A percentile compares a stretch with the other conserved stretches of the same genome.
These are phyloP conservation scores for Epichloe coenophiala DNA, from an alignment of 2,329 filamentous ascomycete genomes.

Conservation along the genomic window DNA sequence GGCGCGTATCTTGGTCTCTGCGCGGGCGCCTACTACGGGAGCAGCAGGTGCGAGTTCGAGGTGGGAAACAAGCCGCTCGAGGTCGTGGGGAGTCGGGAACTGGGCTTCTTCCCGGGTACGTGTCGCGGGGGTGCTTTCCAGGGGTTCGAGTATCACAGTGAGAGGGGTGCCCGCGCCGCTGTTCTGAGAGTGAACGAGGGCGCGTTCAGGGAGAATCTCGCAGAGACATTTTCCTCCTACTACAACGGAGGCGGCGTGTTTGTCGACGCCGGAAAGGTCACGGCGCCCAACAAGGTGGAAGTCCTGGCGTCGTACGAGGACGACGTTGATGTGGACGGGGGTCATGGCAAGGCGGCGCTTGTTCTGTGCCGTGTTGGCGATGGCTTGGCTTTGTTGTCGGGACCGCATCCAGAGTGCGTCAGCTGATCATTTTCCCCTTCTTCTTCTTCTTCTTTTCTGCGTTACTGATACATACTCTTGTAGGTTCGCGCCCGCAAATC, in stretches of 20 bases:
- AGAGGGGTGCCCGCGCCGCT: conserved; percentile 66
- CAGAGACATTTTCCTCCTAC: conserved; percentile 59
- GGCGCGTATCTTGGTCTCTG: conserved; percentile 85
- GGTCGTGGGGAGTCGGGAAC: conserved; percentile 71
- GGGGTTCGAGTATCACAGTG: conserved; percentile 83
- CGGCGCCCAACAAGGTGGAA: conserved; percentile 56
- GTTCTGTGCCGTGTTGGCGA: conserved; percentile 74
- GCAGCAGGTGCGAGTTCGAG: conserved; percentile 76
- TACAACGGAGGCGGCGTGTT: conserved; percentile 95
- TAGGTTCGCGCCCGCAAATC: conserved; percentile 72
- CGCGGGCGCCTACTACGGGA: conserved; percentile 87
- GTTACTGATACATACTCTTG: conserved; percentile 4
- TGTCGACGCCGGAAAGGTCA: conserved; percentile 56
- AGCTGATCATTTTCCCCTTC: not conserved
- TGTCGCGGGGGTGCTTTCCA: conserved; percentile 84
- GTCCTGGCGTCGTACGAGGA: conserved; percentile 71
- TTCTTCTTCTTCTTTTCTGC: not conserved
- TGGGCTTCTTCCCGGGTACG: conserved; percentile 76
- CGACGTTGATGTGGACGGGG: conserved; percentile 61
- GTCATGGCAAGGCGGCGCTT: conserved; percentile 60
- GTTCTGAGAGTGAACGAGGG: conserved; percentile 50
- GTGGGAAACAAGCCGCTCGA: conserved; percentile 65
- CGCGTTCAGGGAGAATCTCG: conserved; percentile 41
- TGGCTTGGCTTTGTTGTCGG: conserved; percentile 67
- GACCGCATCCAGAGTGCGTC: conserved; percentile 76